phyloP scores from a whole-genome alignment of 768 basidiomycete species.

The Amanita polypyramis region DNA sequence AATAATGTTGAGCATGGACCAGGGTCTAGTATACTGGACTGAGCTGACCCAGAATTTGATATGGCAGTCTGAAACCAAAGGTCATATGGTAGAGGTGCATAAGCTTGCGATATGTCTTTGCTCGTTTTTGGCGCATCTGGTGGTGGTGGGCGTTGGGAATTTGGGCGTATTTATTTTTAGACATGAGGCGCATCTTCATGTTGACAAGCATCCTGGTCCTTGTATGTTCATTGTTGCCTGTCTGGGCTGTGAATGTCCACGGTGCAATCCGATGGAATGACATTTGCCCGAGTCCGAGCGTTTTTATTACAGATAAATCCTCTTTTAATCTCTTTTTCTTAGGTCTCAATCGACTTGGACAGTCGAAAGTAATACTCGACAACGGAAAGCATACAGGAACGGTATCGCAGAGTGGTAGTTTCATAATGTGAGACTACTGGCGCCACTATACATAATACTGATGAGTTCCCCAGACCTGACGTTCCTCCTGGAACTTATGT shows the following conservation, averaged over 20 bases:
- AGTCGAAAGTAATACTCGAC: slow-evolving; percentile 51
- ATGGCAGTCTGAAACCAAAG: slow-evolving; percentile 90
- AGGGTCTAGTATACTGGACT: slow-evolving; percentile 3
- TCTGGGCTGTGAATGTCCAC: slow-evolving; percentile 40
- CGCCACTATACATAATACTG: neutral
- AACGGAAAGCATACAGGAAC: slow-evolving; percentile 42
- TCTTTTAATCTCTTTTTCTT: slow-evolving; percentile 8
- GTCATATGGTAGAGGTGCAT: slow-evolving; percentile 83
- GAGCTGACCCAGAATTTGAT: slow-evolving; percentile 78
- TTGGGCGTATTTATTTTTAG: slow-evolving; percentile 12
- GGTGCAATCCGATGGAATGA: slow-evolving; percentile 66
- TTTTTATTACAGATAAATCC: slow-evolving; percentile 8
- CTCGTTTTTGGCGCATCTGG: slow-evolving; percentile 88
- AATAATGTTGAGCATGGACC: slow-evolving; percentile 6
- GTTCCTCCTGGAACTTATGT: slow-evolving; percentile 63
- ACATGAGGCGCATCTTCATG: neutral
- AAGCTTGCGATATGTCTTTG: slow-evolving; percentile 88
- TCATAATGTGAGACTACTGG: slow-evolving; percentile 45
- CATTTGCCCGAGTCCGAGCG: slow-evolving; percentile 45
- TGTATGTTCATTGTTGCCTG: slow-evolving; percentile 12
- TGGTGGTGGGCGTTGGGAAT: neutral
- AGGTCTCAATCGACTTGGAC: slow-evolving; percentile 33
- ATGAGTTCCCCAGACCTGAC: slow-evolving; percentile 38
- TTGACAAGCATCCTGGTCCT: neutral
- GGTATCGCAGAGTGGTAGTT: slow-evolving; percentile 47